Evolutionary conservation across 1,284 basidiomycete species (phyloP), one percentile per base, ranked within the genome.

Genomic region (Rhodotorula sp.): DNA sequence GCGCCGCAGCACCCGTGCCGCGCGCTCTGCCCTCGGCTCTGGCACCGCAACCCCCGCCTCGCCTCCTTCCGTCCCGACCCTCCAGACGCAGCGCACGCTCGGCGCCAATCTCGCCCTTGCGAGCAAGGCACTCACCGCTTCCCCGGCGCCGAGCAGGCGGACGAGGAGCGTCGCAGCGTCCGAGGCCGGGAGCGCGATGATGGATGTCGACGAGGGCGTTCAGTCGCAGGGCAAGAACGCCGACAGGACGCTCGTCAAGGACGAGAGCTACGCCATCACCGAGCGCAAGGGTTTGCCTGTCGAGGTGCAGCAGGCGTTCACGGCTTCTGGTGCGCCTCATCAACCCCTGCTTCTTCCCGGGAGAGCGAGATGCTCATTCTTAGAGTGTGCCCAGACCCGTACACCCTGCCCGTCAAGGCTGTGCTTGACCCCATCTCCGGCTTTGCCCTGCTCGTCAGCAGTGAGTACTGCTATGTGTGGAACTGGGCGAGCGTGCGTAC

Each of bases 401-500:
- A 82, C 60, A 78, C 78, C 3, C 78, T 79, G 50, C 77, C 81
- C 0, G 78, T 82, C 29, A 64, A 79, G 27, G 83, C 79, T 0
- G 72, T 79, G 27, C 66, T 83, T 12, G 83, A 84, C 63, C 66
- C 77, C 1, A 57, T 68, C 6, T 79, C 79, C 6, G 83, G 83
- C 1, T 84, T 82, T 60, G 83, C 82, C 0, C 79, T 81, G 60
- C 80, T 84, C 15, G 64, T 81, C 19, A 80, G 78, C 2, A 75
- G 78, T 9, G 72, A 77, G 15, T 58, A 68, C 34, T 81, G 81
- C 65, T 80, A 81, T 54, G 81, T 82, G 4, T 84, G 83, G 83
- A 83, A 83, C 71, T 83, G 82, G 72, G 72, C 79, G 19, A 82
- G 80, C 66, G 82, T 81, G 37, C 27, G 74, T 37, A n/a, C n/a